A percentile compares a stretch with the other conserved stretches of the same genome.
phyloP scores from a whole-genome alignment of 768 basidiomycete genomes.

The Mycena venus region DNA sequence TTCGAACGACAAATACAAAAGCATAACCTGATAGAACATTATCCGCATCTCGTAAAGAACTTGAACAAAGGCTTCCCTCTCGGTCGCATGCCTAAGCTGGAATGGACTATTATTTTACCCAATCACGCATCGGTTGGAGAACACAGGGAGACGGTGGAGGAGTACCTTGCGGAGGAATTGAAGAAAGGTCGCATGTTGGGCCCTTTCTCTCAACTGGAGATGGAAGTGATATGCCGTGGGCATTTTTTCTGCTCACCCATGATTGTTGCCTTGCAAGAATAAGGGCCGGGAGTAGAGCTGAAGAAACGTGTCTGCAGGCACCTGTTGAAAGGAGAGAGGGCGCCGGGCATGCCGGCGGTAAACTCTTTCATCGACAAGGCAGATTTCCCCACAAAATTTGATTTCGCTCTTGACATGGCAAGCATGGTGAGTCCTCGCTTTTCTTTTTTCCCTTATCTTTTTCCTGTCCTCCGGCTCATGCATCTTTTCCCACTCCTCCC shows the following conservation, averaged over 20 bases:
- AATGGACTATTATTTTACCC: conserved; percentile 1
- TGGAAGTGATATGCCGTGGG: not conserved
- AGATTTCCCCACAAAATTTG: conserved; percentile 3
- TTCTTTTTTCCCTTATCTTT: too few species aligned
- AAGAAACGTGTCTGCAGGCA: conserved; percentile 28
- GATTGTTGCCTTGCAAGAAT: not conserved
- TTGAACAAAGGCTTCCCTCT: too few species aligned
- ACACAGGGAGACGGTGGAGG: too few species aligned
- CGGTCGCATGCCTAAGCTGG: conserved; percentile 43
- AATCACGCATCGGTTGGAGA: too few species aligned
- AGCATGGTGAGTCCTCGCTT: not conserved
- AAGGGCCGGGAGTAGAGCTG: not conserved
- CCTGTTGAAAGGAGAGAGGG: conserved; percentile 13
- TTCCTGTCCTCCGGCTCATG: too few species aligned
- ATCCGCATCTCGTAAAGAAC: too few species aligned
- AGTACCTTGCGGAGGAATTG: not conserved
- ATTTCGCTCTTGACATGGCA: not conserved
- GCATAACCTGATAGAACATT: too few species aligned
- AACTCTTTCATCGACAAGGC: too few species aligned
- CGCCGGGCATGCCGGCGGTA: not conserved
- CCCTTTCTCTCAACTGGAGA: not conserved
- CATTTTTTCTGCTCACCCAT: conserved; percentile 14
- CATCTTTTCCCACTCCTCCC: too few species aligned
- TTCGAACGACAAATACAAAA: too few species aligned
- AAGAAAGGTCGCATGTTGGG: conserved; percentile 30